Conservation (phyloP, 495 filamentous ascomycete species). For the Podospora australis region DNA sequence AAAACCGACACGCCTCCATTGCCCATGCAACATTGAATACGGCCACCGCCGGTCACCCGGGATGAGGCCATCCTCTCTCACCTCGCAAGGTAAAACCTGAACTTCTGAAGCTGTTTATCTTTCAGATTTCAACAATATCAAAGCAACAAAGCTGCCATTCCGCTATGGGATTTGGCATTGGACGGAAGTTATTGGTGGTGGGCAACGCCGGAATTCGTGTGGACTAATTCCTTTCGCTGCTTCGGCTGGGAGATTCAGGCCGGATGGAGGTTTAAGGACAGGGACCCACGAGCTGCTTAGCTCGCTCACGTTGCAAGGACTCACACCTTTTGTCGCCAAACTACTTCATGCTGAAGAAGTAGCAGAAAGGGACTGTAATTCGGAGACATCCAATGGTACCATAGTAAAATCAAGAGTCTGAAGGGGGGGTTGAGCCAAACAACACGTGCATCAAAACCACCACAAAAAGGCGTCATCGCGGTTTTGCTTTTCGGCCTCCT, state of each 20-base stretch:
- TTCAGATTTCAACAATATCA: no score
- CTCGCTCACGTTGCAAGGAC: constrained; percentile 24
- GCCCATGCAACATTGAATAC: no score
- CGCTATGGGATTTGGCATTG: no score
- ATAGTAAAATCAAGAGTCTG: no score
- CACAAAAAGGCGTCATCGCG: background rate
- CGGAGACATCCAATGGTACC: constrained; percentile 32
- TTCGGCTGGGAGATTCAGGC: constrained; percentile 34
- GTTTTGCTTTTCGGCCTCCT: constrained; percentile 3
- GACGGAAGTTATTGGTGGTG: constrained; percentile 25
- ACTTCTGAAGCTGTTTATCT: no score
- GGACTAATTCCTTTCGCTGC: constrained; percentile 26
- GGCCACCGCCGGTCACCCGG: no score
- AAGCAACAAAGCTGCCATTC: constrained; percentile 2
- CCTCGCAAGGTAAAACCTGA: no score
- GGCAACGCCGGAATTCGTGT: constrained; percentile 23
- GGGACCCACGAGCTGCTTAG: constrained; percentile 26
- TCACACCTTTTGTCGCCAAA: no score
- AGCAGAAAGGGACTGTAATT: constrained; percentile 18
- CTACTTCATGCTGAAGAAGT: background rate
- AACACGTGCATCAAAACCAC: no score
- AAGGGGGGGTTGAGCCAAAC: no score
- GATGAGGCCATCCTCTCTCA: no score
- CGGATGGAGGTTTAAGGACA: constrained; percentile 25
- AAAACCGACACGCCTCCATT: no score